These are phyloP conservation scores for Phytophthora ramorum DNA, from an alignment of 352 stramenopile species.

Conservation along the genomic window DNA sequence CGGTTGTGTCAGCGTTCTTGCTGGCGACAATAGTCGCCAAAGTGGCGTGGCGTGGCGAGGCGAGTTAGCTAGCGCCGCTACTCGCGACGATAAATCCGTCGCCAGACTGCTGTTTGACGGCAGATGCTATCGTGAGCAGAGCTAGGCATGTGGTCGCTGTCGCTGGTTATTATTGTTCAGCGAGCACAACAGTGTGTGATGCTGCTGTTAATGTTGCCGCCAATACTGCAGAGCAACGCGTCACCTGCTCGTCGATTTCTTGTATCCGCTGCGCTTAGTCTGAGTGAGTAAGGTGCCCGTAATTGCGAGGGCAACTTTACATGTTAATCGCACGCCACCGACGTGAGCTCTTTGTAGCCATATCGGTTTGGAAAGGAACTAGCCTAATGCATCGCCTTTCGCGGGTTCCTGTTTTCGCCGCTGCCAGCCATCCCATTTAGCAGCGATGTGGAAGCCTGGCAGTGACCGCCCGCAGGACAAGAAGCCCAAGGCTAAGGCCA, in stretches of 20 bases:
- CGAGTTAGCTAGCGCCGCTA: background rate
- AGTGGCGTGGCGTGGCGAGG: background rate
- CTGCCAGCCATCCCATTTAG: slow-evolving; percentile 22
- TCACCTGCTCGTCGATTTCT: too few relatives aligned
- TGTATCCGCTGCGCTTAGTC: too few relatives aligned
- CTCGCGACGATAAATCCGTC: slow-evolving; percentile 8
- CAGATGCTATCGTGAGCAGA: background rate
- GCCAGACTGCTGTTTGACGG: background rate
- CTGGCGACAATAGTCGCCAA: background rate
- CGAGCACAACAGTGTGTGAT: too few relatives aligned
- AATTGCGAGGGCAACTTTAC: too few relatives aligned
- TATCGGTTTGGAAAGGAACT: slow-evolving; percentile 5
- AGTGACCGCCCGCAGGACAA: slow-evolving; percentile 41
- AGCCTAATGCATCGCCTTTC: background rate
- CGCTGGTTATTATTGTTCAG: too few relatives aligned
- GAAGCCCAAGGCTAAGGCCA: slow-evolving; percentile 33
- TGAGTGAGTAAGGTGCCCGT: too few relatives aligned
- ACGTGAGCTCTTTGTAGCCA: too few relatives aligned
- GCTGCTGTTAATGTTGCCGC: too few relatives aligned
- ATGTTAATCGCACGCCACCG: too few relatives aligned
- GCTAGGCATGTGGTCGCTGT: background rate
- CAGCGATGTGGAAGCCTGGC: slow-evolving; percentile 72
- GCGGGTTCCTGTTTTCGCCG: background rate
- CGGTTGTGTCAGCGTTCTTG: slow-evolving; percentile 1
- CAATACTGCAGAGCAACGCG: too few relatives aligned